Base-by-base conservation (phyloP, 1,139 yeast species). In the Yamadazyma aaseri region DNA sequence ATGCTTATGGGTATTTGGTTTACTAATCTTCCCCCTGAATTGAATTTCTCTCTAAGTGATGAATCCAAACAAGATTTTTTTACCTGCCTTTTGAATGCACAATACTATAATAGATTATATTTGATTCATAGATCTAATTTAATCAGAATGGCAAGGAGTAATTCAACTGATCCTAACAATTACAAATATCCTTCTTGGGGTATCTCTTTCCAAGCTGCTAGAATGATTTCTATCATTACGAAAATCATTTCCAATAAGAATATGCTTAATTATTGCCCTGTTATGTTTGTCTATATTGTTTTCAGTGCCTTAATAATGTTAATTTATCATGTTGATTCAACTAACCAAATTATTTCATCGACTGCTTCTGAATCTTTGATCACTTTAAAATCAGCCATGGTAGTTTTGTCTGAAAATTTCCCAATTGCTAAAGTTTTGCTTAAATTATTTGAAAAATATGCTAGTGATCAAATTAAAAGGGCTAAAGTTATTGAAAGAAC, bases 1-100 rank as follows among this genome's bases (percentile, higher is more conserved):
- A 73, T 80, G 77, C 70, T 86, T 33, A 76, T 86, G 81, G 87
- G 89, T 21, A 72, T 80, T 32, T 86, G 92, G 92, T 79, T 84
- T 58, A 73, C 79, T 38, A 75, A 74, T 42, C 61, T 86, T 38
- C 94, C 95, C 1, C 66, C 75, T 7, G 76, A 76, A 42, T 60
- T 86, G 44, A 78, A 76, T 36, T 84, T 83, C 50, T 73, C 79
- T 12, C 69, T 83, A 32, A 73, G 71, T 33, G 83, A 81, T 51
- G 61, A 64, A 13, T 53, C 64, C 46, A 50, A 80, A 61, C 69
- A 73, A 66, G 69, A 60, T 39, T 76, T 81, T 40, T 73, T 77
- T 51, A 73, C 79, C 30, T 81, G 86, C 30, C 62, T 79, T 26
- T 58, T 84, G 35, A 81, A 84, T 50, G 74, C 86, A 13, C 85